These are phyloP conservation scores for Sporothrix sp. DNA, from an alignment of 2,329 filamentous ascomycete species.

Conservation along the genomic window DNA sequence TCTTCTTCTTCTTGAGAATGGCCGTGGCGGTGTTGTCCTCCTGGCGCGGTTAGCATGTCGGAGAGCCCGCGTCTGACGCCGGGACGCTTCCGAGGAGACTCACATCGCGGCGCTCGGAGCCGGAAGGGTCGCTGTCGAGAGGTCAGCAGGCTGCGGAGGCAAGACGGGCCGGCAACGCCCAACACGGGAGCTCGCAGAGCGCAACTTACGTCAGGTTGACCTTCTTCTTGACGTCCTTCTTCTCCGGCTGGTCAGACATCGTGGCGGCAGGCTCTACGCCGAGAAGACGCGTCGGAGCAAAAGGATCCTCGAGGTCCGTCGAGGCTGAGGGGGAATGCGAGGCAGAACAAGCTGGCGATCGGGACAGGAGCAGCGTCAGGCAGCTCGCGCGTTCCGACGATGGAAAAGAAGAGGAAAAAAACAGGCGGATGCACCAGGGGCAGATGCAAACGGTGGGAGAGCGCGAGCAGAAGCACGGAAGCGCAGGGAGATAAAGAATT, in stretches of 20 bases:
- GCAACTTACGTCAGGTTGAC: slow-evolving; percentile 64
- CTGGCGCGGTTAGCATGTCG: slow-evolving; percentile 34
- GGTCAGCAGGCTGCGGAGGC: slow-evolving; percentile 26
- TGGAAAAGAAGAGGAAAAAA: neutral
- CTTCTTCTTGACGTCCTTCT: slow-evolving; percentile 44
- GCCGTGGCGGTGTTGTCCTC: slow-evolving; percentile 88
- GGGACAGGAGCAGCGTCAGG: neutral
- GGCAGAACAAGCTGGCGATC: neutral
- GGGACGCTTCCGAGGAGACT: slow-evolving; percentile 29
- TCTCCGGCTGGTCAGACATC: slow-evolving; percentile 49
- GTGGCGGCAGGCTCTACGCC: slow-evolving; percentile 29
- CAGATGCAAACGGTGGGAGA: neutral
- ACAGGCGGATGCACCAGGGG: neutral
- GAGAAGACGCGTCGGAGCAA: neutral
- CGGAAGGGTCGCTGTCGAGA: slow-evolving; percentile 68
- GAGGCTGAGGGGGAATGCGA: neutral
- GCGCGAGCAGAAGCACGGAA: neutral
- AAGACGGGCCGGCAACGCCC: too few species aligned
- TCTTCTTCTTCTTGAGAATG: slow-evolving; percentile 99
- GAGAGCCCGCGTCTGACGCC: too few species aligned
- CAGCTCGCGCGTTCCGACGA: neutral
- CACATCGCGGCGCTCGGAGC: slow-evolving; percentile 78
- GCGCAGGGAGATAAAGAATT: slow-evolving; percentile 8
- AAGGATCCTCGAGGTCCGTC: too few species aligned
- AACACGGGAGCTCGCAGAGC: too few species aligned